Evolutionary conservation across 768 basidiomycete species (phyloP), one percentile per base, ranked within the genome.

Genomic region (Mycena venus): DNA sequence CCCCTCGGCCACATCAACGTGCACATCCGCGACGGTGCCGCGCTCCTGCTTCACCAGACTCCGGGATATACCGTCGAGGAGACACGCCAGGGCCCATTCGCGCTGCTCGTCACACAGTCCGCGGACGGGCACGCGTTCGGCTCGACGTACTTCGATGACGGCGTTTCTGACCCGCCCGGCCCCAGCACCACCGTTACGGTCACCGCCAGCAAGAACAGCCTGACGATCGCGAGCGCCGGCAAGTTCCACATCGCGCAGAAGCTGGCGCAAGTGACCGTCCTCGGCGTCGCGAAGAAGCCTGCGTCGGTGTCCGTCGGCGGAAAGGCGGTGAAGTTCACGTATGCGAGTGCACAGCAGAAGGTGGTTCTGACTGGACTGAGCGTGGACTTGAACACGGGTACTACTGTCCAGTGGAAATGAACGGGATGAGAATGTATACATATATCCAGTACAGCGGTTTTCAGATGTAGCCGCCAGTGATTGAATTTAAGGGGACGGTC

Each of bases 1-100:
- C 93, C 94, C 4, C 89, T 95, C 3, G 88, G 91, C 21, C 91
- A 94, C 78, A 95, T 95, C 82, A 92, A 92, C 72, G 91, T 95
- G 29, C 93, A 95, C 79, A 81, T 95, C 70, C 90, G 94, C n/a
- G 90, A 91, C 69, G 90, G 91, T 29, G 87, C 92, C 21, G 90
- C 90, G 34, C 80, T 95, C 14, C 87, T 95, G 23, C 80, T 94
- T 47, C 90, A 95, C 78, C 83, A 88, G 12, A 73, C 86, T 64
- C 92, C 94, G 11, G 91, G 82, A 1, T 94, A 94, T 80, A 95
- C 93, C 3, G 88, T 91, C 74, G 86, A 88, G 65, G 93, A 93
- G 80, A 95, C 94, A 0, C 87, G 88, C 5, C 82, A 88, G 51
- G 89, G 89, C 0, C 90, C 92, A 0, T 95, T 90, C 81, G 85